Evolutionary conservation across 139 green algal genomes (phyloP), one percentile per base, ranked within the genome.

Genomic region (Astrephomene gubernaculifera): DNA sequence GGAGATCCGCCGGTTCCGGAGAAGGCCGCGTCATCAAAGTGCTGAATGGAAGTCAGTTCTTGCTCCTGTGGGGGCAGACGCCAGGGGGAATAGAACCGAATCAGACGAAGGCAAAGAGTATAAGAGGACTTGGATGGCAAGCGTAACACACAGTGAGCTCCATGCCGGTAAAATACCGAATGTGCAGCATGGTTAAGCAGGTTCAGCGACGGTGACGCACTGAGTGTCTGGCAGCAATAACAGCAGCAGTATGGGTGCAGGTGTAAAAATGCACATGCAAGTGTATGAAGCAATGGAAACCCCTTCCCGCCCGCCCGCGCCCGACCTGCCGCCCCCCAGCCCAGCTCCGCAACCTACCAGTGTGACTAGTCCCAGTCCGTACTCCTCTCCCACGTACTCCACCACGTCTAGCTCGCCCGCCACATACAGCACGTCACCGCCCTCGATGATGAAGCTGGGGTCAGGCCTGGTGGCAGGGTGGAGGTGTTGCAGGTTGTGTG

Each of bases 401-500:
- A 86, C 65, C 22, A 70, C 65, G 24, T 90, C 84, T 3, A 92
- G 24, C 80, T 92, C 93, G 73, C 94, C 95, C 4, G 76, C 76
- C 33, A 63, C 60, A 38, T 94, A 96, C n/a, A 97, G 91, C 0
- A 93, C 69, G 82, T 98, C 95, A 9, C 54, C 38, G 12, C 12
- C 29, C 0, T 82, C 74, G 1, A 82, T 39, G 3, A 82, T 14
- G 10, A 54, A 72, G 29, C 45, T 54, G 41, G n/a, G 29, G 41
- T 83, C 76, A 17, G 74, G 74, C 36, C 60, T 82, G 27, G 54
- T 69, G 52, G n/a, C n/a, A n/a, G n/a, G n/a, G n/a, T n/a, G n/a
- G n/a, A n/a, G n/a, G n/a, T n/a, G n/a, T n/a, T n/a, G n/a, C n/a
- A n/a, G n/a, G n/a, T n/a, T n/a, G n/a, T n/a, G n/a, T n/a, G n/a